Conservation (phyloP, 768 basidiomycete species). For the Royoungia palumana region DNA sequence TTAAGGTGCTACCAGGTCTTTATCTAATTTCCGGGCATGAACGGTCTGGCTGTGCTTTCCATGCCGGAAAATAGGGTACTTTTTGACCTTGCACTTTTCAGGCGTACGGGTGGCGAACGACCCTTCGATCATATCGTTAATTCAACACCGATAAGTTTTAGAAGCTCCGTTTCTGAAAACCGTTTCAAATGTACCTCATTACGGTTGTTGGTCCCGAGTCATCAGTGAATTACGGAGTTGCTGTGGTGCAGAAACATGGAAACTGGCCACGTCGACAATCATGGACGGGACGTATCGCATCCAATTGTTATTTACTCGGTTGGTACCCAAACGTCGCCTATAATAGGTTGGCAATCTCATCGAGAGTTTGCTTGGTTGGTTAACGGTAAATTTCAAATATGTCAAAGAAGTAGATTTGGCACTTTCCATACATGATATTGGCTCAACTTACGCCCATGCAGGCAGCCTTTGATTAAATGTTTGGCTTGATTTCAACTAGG, state of each 20-base stretch:
- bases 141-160: background rate
- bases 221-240: conserved; percentile 2
- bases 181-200: conserved; percentile 15
- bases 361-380: background rate
- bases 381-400: background rate
- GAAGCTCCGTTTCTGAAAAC: background rate
- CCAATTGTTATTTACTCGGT: background rate
- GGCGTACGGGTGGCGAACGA: background rate
- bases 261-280: background rate
- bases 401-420: background rate
- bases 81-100: background rate
- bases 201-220: background rate
- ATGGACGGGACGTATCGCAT: background rate
- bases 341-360: background rate
- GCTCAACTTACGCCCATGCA: background rate
- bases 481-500: background rate
- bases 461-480: background rate
- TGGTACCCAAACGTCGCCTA: conserved; percentile 12
- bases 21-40: background rate
- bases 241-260: background rate
- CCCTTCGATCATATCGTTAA: background rate
- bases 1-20: background rate
- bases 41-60: background rate
- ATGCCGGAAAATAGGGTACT: background rate
- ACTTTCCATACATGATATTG: conserved; percentile 2